Conservation (phyloP, 2,329 filamentous ascomycete species). For the Ilyonectria mors-panacis region DNA sequence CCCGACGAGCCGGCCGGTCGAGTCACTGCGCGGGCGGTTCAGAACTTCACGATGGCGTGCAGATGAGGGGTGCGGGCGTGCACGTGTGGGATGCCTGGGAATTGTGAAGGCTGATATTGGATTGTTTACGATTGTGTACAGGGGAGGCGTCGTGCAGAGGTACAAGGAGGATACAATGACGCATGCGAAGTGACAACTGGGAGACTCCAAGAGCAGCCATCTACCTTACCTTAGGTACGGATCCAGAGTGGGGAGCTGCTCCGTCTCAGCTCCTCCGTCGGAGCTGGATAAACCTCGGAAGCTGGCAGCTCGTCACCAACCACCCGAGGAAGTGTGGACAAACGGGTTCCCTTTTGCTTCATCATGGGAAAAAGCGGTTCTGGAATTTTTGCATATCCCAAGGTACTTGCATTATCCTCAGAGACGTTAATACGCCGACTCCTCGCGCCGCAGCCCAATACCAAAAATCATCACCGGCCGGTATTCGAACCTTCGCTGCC, state of each 20-base stretch:
- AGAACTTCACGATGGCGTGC: neutral
- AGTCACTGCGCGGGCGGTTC: too few species aligned
- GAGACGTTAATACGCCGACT: neutral
- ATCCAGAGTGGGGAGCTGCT: too few species aligned
- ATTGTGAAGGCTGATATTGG: neutral
- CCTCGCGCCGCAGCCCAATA: neutral
- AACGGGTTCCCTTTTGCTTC: neutral
- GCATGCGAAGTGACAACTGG: neutral
- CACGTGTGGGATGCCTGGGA: neutral
- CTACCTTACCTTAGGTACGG: too few species aligned
- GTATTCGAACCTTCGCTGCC: slow-evolving; percentile 48
- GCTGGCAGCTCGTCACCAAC: neutral
- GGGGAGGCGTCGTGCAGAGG: neutral
- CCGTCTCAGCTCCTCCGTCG: too few species aligned
- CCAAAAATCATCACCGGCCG: slow-evolving; percentile 36
- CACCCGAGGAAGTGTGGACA: neutral
- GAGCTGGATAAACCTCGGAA: neutral
- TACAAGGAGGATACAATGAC: neutral
- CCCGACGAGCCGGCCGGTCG: slow-evolving; percentile 4
- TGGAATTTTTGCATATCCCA: neutral
- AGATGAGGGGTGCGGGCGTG: neutral
- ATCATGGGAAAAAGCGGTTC: neutral
- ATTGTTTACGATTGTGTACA: neutral
- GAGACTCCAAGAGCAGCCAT: too few species aligned
- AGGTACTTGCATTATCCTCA: neutral